Evolutionary conservation across 495 filamentous ascomycete species (phyloP).

Genomic region (Filosporella fistucella): DNA sequence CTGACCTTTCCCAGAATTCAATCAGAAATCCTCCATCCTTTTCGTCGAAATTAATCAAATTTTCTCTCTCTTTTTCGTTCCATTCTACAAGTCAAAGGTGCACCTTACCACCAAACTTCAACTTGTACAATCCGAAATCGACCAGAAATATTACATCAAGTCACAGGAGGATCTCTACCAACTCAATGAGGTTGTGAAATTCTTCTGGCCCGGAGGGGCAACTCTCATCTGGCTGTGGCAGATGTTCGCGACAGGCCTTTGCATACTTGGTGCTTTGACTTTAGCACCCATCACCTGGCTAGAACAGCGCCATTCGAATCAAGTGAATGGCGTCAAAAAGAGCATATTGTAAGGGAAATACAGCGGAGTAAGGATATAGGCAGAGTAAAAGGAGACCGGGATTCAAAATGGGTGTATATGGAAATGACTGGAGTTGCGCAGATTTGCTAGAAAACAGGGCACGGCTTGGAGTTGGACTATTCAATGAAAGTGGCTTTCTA

Average conservation of each 20-base stretch:
- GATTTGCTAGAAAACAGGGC: too few species aligned
- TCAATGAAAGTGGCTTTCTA: too few species aligned
- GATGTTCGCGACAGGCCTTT: slow-evolving; percentile 55
- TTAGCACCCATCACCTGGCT: slow-evolving; percentile 50
- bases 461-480: too few species aligned
- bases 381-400: too few species aligned
- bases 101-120: slow-evolving; percentile 69
- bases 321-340: slow-evolving; percentile 15
- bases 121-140: slow-evolving; percentile 36
- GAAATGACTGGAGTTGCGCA: too few species aligned
- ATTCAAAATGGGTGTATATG: too few species aligned
- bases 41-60: slow-evolving; percentile 68
- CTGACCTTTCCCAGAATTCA: slow-evolving; percentile 50
- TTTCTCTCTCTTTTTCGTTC: slow-evolving; percentile 74
- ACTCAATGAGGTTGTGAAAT: slow-evolving; percentile 71
- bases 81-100: slow-evolving; percentile 63
- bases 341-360: not conserved
- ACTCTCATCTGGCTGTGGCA: slow-evolving; percentile 54
- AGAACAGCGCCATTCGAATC: slow-evolving; percentile 30
- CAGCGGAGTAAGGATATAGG: too few species aligned
- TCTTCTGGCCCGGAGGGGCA: slow-evolving; percentile 44
- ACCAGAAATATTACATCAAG: slow-evolving; percentile 58
- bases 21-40: slow-evolving; percentile 55
- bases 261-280: slow-evolving; percentile 48
- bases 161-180: slow-evolving; percentile 84